Evolutionary conservation across 805 yeast species (phyloP).

Genomic region (Clavispora vitiphila): DNA sequence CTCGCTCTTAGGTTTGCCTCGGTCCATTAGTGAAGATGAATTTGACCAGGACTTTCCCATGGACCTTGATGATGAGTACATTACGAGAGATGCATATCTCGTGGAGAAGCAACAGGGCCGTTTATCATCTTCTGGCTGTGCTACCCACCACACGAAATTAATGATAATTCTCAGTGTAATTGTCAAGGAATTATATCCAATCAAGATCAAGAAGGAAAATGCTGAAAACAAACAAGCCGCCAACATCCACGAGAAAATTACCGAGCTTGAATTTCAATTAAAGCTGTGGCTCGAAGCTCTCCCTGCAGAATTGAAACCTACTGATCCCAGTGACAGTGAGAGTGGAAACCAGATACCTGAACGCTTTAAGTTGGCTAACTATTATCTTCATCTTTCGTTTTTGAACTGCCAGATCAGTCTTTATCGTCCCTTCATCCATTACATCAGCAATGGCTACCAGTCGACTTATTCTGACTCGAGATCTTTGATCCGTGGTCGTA

Average conservation of each 20-base stretch:
- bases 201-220: conserved; percentile 37
- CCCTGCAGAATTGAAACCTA: conserved; percentile 69
- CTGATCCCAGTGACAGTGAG: conserved; percentile 44
- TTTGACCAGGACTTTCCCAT: conserved; percentile 83
- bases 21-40: conserved; percentile 69
- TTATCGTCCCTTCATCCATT: conserved; percentile 86
- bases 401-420: conserved; percentile 74
- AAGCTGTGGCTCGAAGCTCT: conserved; percentile 66
- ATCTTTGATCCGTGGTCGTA: conserved; percentile 69
- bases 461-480: conserved; percentile 43
- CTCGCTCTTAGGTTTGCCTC: conserved; percentile 80
- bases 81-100: conserved; percentile 59
- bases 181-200: conserved; percentile 70
- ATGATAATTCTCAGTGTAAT: conserved; percentile 68
- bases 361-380: conserved; percentile 66
- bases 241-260: conserved; percentile 43
- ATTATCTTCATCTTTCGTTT: conserved; percentile 65
- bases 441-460: conserved; percentile 52
- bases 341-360: conserved; percentile 34
- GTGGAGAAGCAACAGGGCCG: conserved; percentile 44
- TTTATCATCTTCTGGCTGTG: conserved; percentile 70
- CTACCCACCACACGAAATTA: conserved; percentile 77
- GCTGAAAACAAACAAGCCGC: conserved; percentile 22
- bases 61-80: conserved; percentile 82
- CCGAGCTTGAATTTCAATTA: conserved; percentile 62